Conservation (phyloP, 73 alveolate species). For the Durusdinium trenchii region DNA sequence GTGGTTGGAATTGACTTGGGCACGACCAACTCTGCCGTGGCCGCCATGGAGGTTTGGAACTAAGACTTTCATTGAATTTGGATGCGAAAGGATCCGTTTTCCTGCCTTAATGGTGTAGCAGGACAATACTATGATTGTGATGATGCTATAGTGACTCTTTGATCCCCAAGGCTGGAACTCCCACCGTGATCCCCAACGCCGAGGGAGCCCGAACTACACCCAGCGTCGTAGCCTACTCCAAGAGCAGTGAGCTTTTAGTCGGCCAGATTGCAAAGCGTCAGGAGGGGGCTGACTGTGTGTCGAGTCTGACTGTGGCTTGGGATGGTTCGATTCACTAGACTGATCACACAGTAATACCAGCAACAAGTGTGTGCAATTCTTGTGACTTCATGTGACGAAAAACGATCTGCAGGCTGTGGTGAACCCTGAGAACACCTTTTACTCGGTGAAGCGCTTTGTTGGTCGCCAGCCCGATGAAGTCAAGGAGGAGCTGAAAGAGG, state of each 20-base stretch:
- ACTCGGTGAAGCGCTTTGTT: slow-evolving; percentile 98
- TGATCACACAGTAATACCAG: neutral
- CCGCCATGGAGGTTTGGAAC: slow-evolving; percentile 95
- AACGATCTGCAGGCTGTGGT: slow-evolving; percentile 96
- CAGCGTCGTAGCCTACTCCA: slow-evolving; percentile 97
- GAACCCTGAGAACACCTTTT: slow-evolving; percentile 97
- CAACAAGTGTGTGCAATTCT: too few relatives aligned
- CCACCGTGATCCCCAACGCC: slow-evolving; percentile 97
- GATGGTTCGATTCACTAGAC: neutral
- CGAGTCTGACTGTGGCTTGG: neutral
- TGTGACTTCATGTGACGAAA: neutral
- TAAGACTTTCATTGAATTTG: neutral
- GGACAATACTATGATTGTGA: neutral
- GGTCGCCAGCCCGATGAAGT: slow-evolving; percentile 97
- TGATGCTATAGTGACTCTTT: slow-evolving; percentile 55
- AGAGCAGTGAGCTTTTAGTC: slow-evolving; percentile 97
- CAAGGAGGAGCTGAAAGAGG: slow-evolving; percentile 97
- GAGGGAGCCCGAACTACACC: slow-evolving; percentile 98
- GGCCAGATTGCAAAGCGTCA: slow-evolving; percentile 98
- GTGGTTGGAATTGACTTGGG: slow-evolving; percentile 98
- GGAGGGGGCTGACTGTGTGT: slow-evolving; percentile 57
- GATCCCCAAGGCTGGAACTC: slow-evolving; percentile 44
- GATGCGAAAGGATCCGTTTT: neutral
- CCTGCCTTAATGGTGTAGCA: too few relatives aligned
- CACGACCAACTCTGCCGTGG: slow-evolving; percentile 98